Evolutionary conservation across 352 stramenopile genomes (phyloP).

Genomic region (Bremia lactucae): DNA sequence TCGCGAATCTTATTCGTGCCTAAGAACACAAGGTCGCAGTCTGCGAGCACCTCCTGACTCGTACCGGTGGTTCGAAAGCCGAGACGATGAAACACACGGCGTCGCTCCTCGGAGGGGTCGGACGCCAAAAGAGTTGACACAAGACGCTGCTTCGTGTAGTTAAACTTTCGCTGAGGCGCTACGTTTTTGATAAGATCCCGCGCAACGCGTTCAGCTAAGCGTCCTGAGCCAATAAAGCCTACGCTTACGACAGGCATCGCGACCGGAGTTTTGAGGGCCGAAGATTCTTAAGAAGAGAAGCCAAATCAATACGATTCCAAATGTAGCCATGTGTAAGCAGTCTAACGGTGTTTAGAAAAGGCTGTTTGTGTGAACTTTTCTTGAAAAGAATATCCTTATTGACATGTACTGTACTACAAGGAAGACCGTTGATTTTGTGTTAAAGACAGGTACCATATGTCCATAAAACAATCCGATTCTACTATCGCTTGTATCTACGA

Average conservation of each 20-base stretch:
- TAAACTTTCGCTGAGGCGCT: conserved; percentile 45
- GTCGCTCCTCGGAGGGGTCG: conserved; percentile 44
- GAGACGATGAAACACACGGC: conserved; percentile 43
- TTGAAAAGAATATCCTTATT: not conserved
- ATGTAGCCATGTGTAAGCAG: not conserved
- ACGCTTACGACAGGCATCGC: conserved; percentile 40
- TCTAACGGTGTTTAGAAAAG: not conserved
- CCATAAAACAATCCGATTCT: no score
- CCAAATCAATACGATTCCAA: no score
- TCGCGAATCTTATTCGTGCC: conserved; percentile 42
- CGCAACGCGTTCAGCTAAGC: conserved; percentile 49
- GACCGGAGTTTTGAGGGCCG: not conserved
- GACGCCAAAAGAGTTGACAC: conserved; percentile 58
- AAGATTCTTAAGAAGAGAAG: conserved; percentile 1
- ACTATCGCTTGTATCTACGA: no score
- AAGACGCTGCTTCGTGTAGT: conserved; percentile 63
- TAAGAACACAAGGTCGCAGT: conserved; percentile 66
- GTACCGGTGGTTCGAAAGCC: conserved; percentile 54
- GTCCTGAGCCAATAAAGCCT: conserved; percentile 63
- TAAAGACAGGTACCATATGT: no score
- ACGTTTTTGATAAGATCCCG: conserved; percentile 54
- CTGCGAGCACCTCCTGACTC: conserved; percentile 46
- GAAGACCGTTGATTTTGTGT: no score
- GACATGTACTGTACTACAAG: no score
- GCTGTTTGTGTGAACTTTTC: not conserved